Evolutionary conservation across 306 rosid genomes (phyloP).

Genomic region (Trifolium dubium): DNA sequence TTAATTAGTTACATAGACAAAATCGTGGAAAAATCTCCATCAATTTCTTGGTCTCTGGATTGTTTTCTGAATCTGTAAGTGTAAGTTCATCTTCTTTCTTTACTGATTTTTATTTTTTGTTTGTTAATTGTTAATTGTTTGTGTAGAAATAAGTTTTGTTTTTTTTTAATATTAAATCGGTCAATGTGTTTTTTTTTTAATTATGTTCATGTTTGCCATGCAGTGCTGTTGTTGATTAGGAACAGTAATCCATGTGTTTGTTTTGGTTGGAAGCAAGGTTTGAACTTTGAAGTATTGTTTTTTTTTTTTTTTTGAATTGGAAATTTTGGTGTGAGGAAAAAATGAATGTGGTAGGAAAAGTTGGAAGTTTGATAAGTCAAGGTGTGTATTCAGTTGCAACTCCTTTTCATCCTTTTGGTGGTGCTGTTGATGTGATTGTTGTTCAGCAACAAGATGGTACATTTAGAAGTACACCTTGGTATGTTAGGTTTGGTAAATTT

Average conservation of each 20-base stretch:
- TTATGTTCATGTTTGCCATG: slow-evolving; percentile 36
- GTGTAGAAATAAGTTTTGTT: neutral
- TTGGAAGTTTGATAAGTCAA: slow-evolving; percentile 83
- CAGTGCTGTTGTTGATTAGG: slow-evolving; percentile 50
- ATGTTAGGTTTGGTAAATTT: slow-evolving; percentile 93
- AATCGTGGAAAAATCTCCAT: slow-evolving; percentile 21
- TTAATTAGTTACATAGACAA: slow-evolving; percentile 1
- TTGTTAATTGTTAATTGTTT: neutral
- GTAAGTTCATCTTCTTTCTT: slow-evolving; percentile 43
- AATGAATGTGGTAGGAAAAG: slow-evolving; percentile 91
- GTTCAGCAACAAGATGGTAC: slow-evolving; percentile 97
- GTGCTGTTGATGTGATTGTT: slow-evolving; percentile 94
- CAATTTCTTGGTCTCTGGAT: slow-evolving; percentile 37
- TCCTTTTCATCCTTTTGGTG: slow-evolving; percentile 98
- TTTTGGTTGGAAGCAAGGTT: slow-evolving; percentile 42
- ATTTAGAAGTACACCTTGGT: slow-evolving; percentile 92
- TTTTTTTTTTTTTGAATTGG: neutral
- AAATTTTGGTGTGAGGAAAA: slow-evolving; percentile 32
- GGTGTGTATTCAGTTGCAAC: slow-evolving; percentile 96
- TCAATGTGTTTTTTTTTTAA: slow-evolving; percentile 4
- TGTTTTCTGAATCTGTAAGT: slow-evolving; percentile 52
- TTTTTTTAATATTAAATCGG: slow-evolving; percentile 22
- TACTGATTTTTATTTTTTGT: slow-evolving; percentile 14
- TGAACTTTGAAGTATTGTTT: slow-evolving; percentile 38
- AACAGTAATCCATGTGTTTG: slow-evolving; percentile 45